These are phyloP conservation scores for Ceratocystis ficicola DNA, from an alignment of 2,329 filamentous ascomycete species.

Conservation along the genomic window DNA sequence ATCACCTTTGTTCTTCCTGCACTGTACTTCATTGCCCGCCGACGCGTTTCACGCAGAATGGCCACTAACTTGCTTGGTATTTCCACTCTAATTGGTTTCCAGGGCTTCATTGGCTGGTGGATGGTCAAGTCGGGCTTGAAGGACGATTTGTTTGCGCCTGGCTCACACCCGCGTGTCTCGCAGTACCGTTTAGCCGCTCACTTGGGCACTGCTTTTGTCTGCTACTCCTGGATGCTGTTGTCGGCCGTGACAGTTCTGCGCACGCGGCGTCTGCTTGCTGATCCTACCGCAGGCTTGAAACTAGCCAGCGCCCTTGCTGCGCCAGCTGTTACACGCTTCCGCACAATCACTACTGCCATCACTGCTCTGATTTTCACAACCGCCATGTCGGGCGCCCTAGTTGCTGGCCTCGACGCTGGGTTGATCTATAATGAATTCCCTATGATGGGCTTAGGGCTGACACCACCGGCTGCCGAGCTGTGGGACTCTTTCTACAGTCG, in stretches of 20 bases:
- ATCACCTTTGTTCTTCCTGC: constrained; percentile 81
- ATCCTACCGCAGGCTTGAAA: constrained; percentile 51
- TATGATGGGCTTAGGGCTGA: constrained; percentile 74
- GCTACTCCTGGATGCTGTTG: constrained; percentile 89
- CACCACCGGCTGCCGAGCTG: constrained; percentile 71
- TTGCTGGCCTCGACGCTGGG: constrained; percentile 88
- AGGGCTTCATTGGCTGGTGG: constrained; percentile 96
- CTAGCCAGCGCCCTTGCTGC: constrained; percentile 50
- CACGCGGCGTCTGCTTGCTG: constrained; percentile 55
- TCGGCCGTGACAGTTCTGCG: constrained; percentile 77
- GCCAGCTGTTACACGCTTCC: constrained; percentile 60
- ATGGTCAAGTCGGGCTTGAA: constrained; percentile 97
- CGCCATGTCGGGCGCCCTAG: constrained; percentile 84
- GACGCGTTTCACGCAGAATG: constrained; percentile 67
- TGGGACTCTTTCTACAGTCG: constrained; percentile 78
- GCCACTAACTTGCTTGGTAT: constrained; percentile 69
- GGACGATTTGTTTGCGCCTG: constrained; percentile 87
- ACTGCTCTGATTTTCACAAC: constrained; percentile 72
- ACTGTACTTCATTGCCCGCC: constrained; percentile 71
- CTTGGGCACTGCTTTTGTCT: constrained; percentile 78
- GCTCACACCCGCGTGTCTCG: constrained; percentile 79
- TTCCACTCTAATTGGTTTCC: constrained; percentile 79
- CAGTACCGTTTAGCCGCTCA: constrained; percentile 90
- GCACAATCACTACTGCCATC: constrained; percentile 57
- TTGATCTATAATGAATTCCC: constrained; percentile 99